A percentile compares a stretch with the other conserved stretches of the same genome.
These are phyloP conservation scores for Pseudogymnoascus destructans DNA, from an alignment of 2,329 filamentous ascomycete species.

Conservation along the genomic window DNA sequence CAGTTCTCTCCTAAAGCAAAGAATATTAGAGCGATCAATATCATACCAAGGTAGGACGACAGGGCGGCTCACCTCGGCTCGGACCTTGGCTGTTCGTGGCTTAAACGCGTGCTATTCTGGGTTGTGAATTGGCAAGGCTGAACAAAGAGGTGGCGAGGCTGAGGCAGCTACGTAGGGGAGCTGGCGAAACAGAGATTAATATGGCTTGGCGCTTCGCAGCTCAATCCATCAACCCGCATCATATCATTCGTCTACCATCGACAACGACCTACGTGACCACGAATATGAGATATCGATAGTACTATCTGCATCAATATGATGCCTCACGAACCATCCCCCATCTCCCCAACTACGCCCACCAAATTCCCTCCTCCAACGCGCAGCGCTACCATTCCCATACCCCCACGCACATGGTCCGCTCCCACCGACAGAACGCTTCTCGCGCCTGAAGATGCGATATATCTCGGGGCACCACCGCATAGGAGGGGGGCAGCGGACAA, in stretches of 20 bases:
- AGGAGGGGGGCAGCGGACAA: conserved; percentile 30
- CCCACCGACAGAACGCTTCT: conserved; percentile 50
- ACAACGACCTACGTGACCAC: background rate
- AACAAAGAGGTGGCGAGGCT: background rate
- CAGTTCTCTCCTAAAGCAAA: background rate
- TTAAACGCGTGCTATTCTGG: background rate
- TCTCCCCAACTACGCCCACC: conserved; percentile 2
- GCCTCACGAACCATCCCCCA: conserved; percentile 8
- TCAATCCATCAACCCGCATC: background rate
- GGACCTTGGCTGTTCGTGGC: background rate
- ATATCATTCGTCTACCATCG: background rate
- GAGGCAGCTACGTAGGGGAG: background rate
- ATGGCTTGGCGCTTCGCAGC: background rate
- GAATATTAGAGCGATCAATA: background rate
- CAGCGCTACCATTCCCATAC: conserved; percentile 18
- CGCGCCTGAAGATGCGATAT: conserved; percentile 74
- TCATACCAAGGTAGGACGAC: background rate
- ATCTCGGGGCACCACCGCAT: conserved; percentile 47
- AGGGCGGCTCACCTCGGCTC: background rate
- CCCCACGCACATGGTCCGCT: background rate
- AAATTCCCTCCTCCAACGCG: conserved; percentile 19
- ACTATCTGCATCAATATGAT: conserved; percentile 8
- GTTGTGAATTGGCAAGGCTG: background rate
- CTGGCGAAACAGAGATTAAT: background rate
- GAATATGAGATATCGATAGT: conserved; percentile 4